Percentiles rank a stretch among this genome's conserved stretches.
Conservation (phyloP, 306 rosid species). For the Quercus parvula region DNA sequence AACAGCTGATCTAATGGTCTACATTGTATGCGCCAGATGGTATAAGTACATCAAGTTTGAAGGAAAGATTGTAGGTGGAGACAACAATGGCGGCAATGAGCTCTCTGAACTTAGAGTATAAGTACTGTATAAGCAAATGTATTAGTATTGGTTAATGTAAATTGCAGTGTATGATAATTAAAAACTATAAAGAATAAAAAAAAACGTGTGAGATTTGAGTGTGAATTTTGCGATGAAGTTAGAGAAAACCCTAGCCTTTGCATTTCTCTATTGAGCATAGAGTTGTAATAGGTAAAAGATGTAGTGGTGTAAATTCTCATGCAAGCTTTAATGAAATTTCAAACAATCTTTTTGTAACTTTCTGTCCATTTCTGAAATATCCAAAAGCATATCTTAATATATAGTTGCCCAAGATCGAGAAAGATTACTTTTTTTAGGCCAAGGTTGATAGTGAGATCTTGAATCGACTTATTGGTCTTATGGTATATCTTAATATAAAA, state of each 20-base stretch:
- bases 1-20: constrained; percentile 42
- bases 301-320: neutral
- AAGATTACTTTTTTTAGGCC: neutral
- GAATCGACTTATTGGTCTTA: neutral
- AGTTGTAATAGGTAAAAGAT: neutral
- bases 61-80: constrained; percentile 29
- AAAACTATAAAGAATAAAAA: no score
- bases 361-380: no score
- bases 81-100: neutral
- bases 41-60: constrained; percentile 65
- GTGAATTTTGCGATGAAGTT: constrained; percentile 11
- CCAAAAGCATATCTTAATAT: no score
- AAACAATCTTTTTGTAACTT: no score
- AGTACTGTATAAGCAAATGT: neutral
- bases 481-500: neutral
- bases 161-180: neutral
- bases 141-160: neutral
- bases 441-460: neutral
- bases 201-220: no score
- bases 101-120: constrained; percentile 10
- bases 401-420: neutral
- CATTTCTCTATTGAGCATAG: constrained; percentile 18
- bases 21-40: constrained; percentile 66
- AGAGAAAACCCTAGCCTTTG: constrained; percentile 1
- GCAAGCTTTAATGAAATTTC: no score